Base-by-base conservation (phyloP, 2,329 filamentous ascomycete genomes). In the Sclerotiophoma versabilis region DNA sequence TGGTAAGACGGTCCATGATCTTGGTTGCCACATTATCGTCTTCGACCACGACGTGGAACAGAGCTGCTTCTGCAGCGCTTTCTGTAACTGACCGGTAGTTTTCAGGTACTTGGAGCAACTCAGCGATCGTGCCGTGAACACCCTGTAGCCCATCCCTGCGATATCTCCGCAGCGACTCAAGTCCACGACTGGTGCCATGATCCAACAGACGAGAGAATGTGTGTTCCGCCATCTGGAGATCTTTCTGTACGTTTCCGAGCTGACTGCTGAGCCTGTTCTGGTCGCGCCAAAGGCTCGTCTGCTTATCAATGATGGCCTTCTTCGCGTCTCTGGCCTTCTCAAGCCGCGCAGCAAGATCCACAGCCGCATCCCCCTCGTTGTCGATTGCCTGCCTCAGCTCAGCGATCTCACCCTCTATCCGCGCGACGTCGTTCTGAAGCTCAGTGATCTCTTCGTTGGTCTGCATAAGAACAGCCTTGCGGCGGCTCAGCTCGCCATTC, bases 1-100 rank as follows among this genome's bases (percentile, higher is more conserved):
- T 88, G 71, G 92, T 89, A 23, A 99, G 81, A 12, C 87, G 84
- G 62, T 93, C 89, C 36, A 95, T 86, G 27, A 97, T 84, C 63
- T 86, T 85, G 1, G 91, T 92, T 0, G 93, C 92, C 0, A 93
- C 97, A 33, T 90, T 86, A 57, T 96, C 92, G 43, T 89, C 93
- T 73, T 99, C 93, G 36, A 98, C 93, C 10, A 99, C 87, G 63
- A 96, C 96, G 75, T 99, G 92, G 77, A 99, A 99, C 8, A 99
- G 82, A 72, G 92, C 96, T 59, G 88, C 88, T 15, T 95, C 95
- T 2, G 93, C 95, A 45, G 93, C 95, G 65, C 96, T 92, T 76
- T 99, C 95, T 9, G 96, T 89, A 2, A 95, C 92, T 10, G 93
- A 87, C 57, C 92, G 87, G 76, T 96, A 98, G 47, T 86, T 84